Percentiles rank a stretch among this genome's conserved stretches.
phyloP scores from a whole-genome alignment of 2,329 filamentous ascomycete species.

The Chrysoporthe deuterocubensis region DNA sequence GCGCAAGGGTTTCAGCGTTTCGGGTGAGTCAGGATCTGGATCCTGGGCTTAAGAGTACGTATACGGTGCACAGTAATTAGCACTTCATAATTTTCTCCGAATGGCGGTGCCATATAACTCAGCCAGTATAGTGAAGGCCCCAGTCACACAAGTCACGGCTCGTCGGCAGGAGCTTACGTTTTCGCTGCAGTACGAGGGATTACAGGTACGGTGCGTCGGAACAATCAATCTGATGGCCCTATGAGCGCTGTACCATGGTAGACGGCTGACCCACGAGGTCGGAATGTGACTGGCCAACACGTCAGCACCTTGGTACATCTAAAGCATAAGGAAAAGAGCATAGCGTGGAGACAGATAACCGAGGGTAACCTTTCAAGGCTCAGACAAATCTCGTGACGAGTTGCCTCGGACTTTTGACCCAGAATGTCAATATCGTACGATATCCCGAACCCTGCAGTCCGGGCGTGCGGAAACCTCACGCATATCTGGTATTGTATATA shows the following conservation, averaged over 20 bases:
- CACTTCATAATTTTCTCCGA: too few relatives aligned
- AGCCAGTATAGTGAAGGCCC: too few relatives aligned
- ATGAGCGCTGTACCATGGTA: background rate
- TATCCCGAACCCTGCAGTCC: background rate
- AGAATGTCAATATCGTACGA: background rate
- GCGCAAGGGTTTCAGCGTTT: background rate
- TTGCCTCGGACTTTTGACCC: background rate
- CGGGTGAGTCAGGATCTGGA: background rate
- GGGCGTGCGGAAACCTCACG: background rate
- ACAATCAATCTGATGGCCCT: background rate
- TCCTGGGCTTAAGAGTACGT: background rate
- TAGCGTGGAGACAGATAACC: background rate
- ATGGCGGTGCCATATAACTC: too few relatives aligned
- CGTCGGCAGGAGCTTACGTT: too few relatives aligned
- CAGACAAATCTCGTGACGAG: background rate
- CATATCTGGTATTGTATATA: background rate
- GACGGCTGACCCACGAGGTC: background rate
- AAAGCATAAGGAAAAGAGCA: conserved; percentile 1
- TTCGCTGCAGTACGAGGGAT: too few relatives aligned
- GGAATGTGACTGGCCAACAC: background rate
- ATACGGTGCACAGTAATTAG: background rate
- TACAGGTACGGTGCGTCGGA: background rate
- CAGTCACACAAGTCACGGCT: too few relatives aligned
- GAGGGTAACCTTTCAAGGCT: background rate
- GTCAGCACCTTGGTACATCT: background rate